Conservation (phyloP, 768 basidiomycete species). For the Grammothele lineata region DNA sequence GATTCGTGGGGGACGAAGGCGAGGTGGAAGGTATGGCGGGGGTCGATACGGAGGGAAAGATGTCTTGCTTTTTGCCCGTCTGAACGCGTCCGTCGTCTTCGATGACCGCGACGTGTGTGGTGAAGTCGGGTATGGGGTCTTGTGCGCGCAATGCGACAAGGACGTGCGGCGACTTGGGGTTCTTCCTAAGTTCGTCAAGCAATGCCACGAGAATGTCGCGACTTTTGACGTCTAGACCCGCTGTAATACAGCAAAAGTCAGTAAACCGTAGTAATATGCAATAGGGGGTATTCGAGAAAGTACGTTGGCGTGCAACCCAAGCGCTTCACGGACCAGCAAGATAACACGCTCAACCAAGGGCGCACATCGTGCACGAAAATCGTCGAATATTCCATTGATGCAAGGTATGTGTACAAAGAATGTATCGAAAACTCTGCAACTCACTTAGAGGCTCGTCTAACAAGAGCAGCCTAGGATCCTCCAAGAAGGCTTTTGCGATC, state of each 20-base stretch:
- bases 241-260: slow-evolving; percentile 33
- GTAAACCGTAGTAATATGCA: background rate
- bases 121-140: slow-evolving; percentile 69
- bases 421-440: no score
- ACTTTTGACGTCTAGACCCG: slow-evolving; percentile 68
- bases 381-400: no score
- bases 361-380: no score
- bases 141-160: slow-evolving; percentile 66
- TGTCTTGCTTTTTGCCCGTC: slow-evolving; percentile 46
- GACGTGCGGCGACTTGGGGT: slow-evolving; percentile 46
- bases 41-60: slow-evolving; percentile 27
- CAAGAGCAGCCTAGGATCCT: slow-evolving; percentile 61
- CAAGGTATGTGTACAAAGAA: no score
- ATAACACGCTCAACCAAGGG: no score
- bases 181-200: slow-evolving; percentile 42
- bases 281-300: no score
- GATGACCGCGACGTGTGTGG: slow-evolving; percentile 62
- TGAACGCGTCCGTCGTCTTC: slow-evolving; percentile 39
- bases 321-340: no score
- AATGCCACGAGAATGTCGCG: slow-evolving; percentile 53
- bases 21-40: background rate
- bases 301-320: no score
- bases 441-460: slow-evolving; percentile 91
- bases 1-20: background rate
- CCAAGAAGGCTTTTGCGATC: slow-evolving; percentile 72